Evolutionary conservation across 208 protist genomes (phyloP).

Genomic region (Phytomonas francai): DNA sequence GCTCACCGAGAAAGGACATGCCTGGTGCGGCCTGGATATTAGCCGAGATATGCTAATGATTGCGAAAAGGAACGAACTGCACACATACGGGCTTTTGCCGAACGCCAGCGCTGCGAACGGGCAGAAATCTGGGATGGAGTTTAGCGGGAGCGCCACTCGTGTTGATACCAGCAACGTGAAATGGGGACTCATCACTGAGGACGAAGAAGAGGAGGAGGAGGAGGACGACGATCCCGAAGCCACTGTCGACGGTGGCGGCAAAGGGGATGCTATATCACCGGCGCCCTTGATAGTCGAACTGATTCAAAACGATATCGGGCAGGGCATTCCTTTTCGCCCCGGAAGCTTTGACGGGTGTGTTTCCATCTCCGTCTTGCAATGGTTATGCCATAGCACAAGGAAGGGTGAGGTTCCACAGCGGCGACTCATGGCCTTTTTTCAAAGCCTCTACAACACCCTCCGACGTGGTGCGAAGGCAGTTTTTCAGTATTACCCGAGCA

Average conservation of each 20-base stretch:
- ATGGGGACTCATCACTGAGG: slow-evolving; percentile 53
- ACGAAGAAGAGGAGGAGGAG: slow-evolving; percentile 27
- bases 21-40: slow-evolving; percentile 97
- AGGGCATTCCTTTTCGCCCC: slow-evolving; percentile 94
- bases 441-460: slow-evolving; percentile 94
- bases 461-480: slow-evolving; percentile 89
- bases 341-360: slow-evolving; percentile 98
- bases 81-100: slow-evolving; percentile 11
- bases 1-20: slow-evolving; percentile 91
- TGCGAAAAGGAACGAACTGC: slow-evolving; percentile 73
- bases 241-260: background rate
- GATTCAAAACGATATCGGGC: slow-evolving; percentile 91
- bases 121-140: slow-evolving; percentile 5
- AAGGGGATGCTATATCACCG: background rate
- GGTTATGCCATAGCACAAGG: slow-evolving; percentile 97
- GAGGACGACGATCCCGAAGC: slow-evolving; percentile 16
- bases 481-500: slow-evolving; percentile 97
- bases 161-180: slow-evolving; percentile 56
- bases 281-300: slow-evolving; percentile 78
- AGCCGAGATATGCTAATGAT: slow-evolving; percentile 92
- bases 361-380: slow-evolving; percentile 98
- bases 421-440: slow-evolving; percentile 94
- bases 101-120: background rate
- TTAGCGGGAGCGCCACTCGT: slow-evolving; percentile 22
- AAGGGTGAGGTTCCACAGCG: slow-evolving; percentile 88